A percentile compares a stretch with the other conserved stretches of the same genome.
phyloP scores from a whole-genome alignment of 2,329 filamentous ascomycete genomes.

The Diaporthe capsici region DNA sequence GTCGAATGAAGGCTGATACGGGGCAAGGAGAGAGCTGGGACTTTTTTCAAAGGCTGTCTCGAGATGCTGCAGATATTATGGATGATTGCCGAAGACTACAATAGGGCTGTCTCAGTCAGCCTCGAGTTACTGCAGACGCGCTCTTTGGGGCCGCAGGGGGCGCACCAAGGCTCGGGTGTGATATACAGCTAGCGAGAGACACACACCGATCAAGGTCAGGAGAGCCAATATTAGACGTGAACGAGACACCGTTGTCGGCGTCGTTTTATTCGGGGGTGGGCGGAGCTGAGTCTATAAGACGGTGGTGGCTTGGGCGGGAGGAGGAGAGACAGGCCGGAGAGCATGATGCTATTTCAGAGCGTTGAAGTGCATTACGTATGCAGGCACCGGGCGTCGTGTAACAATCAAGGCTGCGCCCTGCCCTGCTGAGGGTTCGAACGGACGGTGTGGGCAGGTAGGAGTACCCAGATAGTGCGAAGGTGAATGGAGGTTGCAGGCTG shows the following conservation, averaged over 20 bases:
- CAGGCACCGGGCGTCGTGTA: slow-evolving; percentile 34
- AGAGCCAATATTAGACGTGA: slow-evolving; percentile 19
- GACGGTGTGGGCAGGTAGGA: slow-evolving; percentile 8
- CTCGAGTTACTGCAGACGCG: slow-evolving; percentile 10
- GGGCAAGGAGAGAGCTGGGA: not conserved
- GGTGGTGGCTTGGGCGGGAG: slow-evolving; percentile 41
- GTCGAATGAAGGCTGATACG: slow-evolving; percentile 2
- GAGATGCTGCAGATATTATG: slow-evolving; percentile 19
- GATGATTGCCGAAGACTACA: slow-evolving; percentile 23
- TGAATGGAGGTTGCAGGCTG: slow-evolving; percentile 24
- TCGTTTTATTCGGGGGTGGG: slow-evolving; percentile 41
- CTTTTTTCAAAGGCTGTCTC: slow-evolving; percentile 25
- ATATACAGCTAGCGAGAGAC: slow-evolving; percentile 18
- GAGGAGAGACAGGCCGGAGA: slow-evolving; percentile 40
- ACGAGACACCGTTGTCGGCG: slow-evolving; percentile 24
- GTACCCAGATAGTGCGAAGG: slow-evolving; percentile 10
- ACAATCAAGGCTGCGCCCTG: slow-evolving; percentile 35
- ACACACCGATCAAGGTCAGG: slow-evolving; percentile 13
- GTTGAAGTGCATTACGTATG: slow-evolving; percentile 41
- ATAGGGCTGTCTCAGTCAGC: slow-evolving; percentile 39
- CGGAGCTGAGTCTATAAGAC: slow-evolving; percentile 38
- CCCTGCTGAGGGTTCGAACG: not conserved
- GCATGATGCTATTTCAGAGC: slow-evolving; percentile 42
- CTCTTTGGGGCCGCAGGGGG: slow-evolving; percentile 8
- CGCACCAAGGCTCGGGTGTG: slow-evolving; percentile 20